Percentiles rank a stretch among this genome's conserved stretches.
Evolutionary conservation across 2,329 filamentous ascomycete genomes (phyloP).

Genomic region (Lomentospora prolificans): DNA sequence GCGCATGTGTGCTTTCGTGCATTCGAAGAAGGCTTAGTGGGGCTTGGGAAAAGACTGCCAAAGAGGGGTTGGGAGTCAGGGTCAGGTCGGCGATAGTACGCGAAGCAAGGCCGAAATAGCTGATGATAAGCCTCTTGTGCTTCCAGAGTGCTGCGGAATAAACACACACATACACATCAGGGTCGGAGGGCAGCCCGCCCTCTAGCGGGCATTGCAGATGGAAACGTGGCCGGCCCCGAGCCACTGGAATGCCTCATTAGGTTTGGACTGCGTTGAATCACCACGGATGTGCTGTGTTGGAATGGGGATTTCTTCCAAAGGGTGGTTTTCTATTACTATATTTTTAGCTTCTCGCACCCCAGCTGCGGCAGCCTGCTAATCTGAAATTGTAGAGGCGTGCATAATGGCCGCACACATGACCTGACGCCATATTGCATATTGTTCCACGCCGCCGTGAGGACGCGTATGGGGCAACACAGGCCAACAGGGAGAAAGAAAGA

Average conservation of each 20-base stretch:
- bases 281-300: neutral
- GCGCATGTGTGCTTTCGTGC: neutral
- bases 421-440: constrained; percentile 1
- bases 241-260: neutral
- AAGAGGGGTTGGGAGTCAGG: neutral
- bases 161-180: too few species aligned
- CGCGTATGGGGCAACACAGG: neutral
- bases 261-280: neutral
- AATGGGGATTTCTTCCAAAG: neutral
- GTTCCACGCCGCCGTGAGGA: neutral
- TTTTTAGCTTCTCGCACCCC: neutral
- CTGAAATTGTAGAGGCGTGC: constrained; percentile 1
- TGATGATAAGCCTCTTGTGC: too few species aligned
- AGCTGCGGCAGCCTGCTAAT: too few species aligned
- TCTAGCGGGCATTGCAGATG: neutral
- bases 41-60: neutral
- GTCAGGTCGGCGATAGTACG: neutral
- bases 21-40: neutral
- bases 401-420: constrained; percentile 3
- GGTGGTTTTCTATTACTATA: neutral
- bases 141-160: too few species aligned
- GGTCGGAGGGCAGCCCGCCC: too few species aligned
- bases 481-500: too few species aligned
- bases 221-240: neutral
- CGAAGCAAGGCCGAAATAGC: too few species aligned